phyloP scores from a whole-genome alignment of 2,329 filamentous ascomycete species.

The Dactylonectria macrodidyma region DNA sequence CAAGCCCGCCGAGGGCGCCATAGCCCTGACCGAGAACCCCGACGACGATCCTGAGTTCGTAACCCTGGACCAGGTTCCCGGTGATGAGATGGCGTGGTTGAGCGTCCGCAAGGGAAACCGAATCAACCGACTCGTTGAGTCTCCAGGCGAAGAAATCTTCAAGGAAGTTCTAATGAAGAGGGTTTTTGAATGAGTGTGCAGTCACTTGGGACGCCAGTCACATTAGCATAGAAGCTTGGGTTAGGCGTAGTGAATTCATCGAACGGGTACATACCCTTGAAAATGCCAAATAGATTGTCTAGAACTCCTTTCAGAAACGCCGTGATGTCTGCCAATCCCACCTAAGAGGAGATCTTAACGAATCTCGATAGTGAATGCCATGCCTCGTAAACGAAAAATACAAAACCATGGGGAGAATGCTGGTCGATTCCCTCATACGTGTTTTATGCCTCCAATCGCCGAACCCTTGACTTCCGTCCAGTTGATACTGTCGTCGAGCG shows the following conservation, averaged over 20 bases:
- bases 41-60: conserved; percentile 58
- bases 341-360: conserved; percentile 19
- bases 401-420: conserved; percentile 12
- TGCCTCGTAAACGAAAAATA: conserved; percentile 37
- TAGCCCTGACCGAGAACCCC: conserved; percentile 58
- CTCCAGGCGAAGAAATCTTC: conserved; percentile 79
- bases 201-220: background rate
- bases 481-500: conserved; percentile 90
- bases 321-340: conserved; percentile 39
- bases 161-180: conserved; percentile 75
- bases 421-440: conserved; percentile 60
- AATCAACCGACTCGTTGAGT: conserved; percentile 79
- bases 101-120: conserved; percentile 82
- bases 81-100: conserved; percentile 84
- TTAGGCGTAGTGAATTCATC: conserved; percentile 27
- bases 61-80: conserved; percentile 68
- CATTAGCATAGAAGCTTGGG: conserved; percentile 38
- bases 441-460: conserved; percentile 88
- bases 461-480: conserved; percentile 92
- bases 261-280: conserved; percentile 36
- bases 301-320: conserved; percentile 49
- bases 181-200: conserved; percentile 66
- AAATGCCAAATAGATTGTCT: conserved; percentile 45
- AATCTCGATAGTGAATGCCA: conserved; percentile 37
- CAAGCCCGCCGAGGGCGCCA: conserved; percentile 63